These are phyloP conservation scores for Tricholoma flavovirens DNA, from an alignment of 768 basidiomycete genomes.

Conservation along the genomic window DNA sequence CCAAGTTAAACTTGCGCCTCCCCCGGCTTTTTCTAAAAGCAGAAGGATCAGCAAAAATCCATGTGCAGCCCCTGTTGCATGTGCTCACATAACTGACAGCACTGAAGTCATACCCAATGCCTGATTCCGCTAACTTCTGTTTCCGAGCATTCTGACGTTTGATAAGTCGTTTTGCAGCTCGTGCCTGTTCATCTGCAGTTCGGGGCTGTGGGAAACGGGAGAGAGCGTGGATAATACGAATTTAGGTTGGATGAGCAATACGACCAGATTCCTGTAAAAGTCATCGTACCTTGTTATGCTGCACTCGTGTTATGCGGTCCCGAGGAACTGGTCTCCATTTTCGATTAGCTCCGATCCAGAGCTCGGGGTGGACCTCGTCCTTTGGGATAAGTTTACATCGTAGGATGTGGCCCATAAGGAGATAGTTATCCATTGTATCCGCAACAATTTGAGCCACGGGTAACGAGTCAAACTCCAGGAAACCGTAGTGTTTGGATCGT, in stretches of 20 bases:
- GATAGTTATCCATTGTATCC: constrained; percentile 99
- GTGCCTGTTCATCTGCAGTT: constrained; percentile 62
- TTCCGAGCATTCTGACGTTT: constrained; percentile 75
- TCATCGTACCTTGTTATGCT: constrained; percentile 81
- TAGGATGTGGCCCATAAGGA: constrained; percentile 90
- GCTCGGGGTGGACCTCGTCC: constrained; percentile 84
- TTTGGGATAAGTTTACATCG: constrained; percentile 86
- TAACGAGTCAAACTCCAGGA: constrained; percentile 88
- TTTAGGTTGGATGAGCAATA: too few species aligned
- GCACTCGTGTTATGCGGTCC: constrained; percentile 61
- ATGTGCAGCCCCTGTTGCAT: background rate
- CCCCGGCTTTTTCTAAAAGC: constrained; percentile 24
- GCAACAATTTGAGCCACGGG: constrained; percentile 92
- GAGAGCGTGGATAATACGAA: background rate
- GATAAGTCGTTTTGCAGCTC: constrained; percentile 62
- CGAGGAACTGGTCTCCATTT: constrained; percentile 79
- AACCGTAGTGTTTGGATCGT: constrained; percentile 93
- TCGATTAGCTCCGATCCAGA: constrained; percentile 97
- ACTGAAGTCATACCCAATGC: constrained; percentile 85
- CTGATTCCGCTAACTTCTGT: constrained; percentile 69
- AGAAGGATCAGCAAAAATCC: background rate
- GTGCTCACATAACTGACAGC: constrained; percentile 75
- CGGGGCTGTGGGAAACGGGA: constrained; percentile 48
- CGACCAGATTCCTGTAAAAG: too few species aligned
- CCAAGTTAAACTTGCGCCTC: constrained; percentile 12